Base-by-base conservation (phyloP, 73 alveolate species). In the Paramecium tetraurelia region DNA sequence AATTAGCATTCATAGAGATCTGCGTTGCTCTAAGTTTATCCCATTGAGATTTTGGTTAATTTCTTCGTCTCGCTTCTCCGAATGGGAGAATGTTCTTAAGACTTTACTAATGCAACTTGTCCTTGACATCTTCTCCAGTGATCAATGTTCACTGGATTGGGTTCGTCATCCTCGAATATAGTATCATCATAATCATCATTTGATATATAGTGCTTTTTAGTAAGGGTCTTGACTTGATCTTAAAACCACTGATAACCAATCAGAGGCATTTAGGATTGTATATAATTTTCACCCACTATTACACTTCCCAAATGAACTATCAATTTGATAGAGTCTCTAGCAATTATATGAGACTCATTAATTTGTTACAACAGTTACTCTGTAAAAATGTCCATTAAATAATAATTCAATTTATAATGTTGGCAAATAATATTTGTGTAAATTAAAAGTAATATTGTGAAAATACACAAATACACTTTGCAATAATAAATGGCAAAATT, bases 61-160 rank as follows among this genome's bases (percentile, higher is more conserved):
- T 14, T 63, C 14, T 33, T 63, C 7, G 50, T 33, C 5, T 63
- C 84, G 10, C 84, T 63, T 63, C 84, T 63, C 31, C 84, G 3
- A 22, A 63, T 63, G 2, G 84, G 84, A 31, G 84, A 63, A 27
- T 63, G 12, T 27, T 27, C 84, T 6, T 33, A 31, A 2, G 84
- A 63, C 27, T 63, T 63, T 33, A 33, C 46, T 63, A 31, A 12
- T 63, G 21, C 46, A 22, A 63, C 46, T 63, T 63, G 12, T 63
- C 84, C 84, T 63, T 63, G 29, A 63, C 41, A 63, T 63, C 84
- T 63, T 24, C 84, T 63, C 84, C 84, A 63, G 29, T 63, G 84
- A 31, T 63, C 84, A 27, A 63, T 63, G 31, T 63, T 63, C 12
- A 63, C 84, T 5, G 11, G 46, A 31, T 14, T 33, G 2, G 84